phyloP scores from a whole-genome alignment of 345 rosid species.

The Isatis tinctoria region DNA sequence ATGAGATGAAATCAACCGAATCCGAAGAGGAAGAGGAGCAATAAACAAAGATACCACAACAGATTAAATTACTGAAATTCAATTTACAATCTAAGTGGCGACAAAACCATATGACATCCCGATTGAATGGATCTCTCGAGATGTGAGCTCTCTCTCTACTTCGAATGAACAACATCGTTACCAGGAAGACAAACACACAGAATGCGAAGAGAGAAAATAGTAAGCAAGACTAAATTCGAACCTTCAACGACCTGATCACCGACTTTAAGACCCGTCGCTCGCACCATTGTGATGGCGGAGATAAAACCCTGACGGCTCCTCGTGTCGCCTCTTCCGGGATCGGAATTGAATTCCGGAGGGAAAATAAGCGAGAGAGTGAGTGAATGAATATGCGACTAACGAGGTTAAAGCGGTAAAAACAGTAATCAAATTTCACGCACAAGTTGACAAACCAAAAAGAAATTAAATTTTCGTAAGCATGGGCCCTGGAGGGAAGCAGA shows the following conservation, averaged over 20 bases:
- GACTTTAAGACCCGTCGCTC: not conserved
- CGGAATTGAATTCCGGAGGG: conserved; percentile 12
- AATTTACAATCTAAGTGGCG: not conserved
- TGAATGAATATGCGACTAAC: too few relatives aligned
- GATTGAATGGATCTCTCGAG: not conserved
- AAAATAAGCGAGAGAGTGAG: not conserved
- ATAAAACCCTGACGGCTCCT: conserved; percentile 7
- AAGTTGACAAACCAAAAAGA: too few relatives aligned
- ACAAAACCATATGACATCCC: not conserved
- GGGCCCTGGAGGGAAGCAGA: too few relatives aligned
- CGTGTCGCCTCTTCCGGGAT: conserved; percentile 8
- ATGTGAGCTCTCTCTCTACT: conserved; percentile 10
- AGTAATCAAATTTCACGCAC: not conserved
- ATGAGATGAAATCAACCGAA: not conserved
- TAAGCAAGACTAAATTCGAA: conserved; percentile 8
- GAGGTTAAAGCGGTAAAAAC: conserved; percentile 3
- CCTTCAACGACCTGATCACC: conserved; percentile 16
- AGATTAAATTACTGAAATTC: not conserved
- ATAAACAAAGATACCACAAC: not conserved
- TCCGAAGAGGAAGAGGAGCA: conserved; percentile 3
- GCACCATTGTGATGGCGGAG: conserved; percentile 8
- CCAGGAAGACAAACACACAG: not conserved
- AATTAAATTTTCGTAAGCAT: too few relatives aligned
- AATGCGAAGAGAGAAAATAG: not conserved
- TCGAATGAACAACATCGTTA: not conserved